Evolutionary conservation across 495 filamentous ascomycete genomes (phyloP).

Genomic region (Aspergillus steynii): DNA sequence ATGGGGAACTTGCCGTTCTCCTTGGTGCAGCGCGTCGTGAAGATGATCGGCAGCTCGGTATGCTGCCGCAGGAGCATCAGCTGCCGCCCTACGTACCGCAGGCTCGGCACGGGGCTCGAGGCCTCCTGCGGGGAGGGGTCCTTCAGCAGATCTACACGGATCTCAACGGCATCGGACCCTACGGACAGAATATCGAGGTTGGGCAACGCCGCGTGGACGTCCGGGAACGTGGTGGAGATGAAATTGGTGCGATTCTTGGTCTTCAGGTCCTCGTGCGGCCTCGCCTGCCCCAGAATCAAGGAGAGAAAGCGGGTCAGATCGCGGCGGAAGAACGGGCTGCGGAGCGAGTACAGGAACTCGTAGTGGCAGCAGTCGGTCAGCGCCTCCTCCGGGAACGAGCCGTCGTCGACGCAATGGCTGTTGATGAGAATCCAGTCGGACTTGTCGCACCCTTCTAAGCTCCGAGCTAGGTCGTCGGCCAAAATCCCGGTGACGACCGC

Average conservation of each 20-base stretch:
- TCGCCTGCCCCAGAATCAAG: slow-evolving; percentile 72
- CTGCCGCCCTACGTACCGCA: slow-evolving; percentile 82
- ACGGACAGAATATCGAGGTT: slow-evolving; percentile 85
- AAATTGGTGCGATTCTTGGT: slow-evolving; percentile 76
- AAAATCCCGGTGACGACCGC: slow-evolving; percentile 60
- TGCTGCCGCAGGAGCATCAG: slow-evolving; percentile 79
- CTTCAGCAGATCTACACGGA: slow-evolving; percentile 77
- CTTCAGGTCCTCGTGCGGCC: slow-evolving; percentile 71
- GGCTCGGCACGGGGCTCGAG: slow-evolving; percentile 63
- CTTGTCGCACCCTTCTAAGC: slow-evolving; percentile 49
- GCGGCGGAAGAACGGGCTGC: slow-evolving; percentile 66
- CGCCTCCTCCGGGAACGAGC: slow-evolving; percentile 62
- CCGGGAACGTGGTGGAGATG: slow-evolving; percentile 83
- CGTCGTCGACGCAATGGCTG: slow-evolving; percentile 69
- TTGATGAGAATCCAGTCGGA: slow-evolving; percentile 63
- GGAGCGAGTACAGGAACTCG: slow-evolving; percentile 76
- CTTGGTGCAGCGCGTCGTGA: slow-evolving; percentile 74
- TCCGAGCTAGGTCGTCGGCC: slow-evolving; percentile 50
- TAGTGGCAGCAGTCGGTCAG: slow-evolving; percentile 70
- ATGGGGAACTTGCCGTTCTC: slow-evolving; percentile 84
- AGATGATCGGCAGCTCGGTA: slow-evolving; percentile 83
- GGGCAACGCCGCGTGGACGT: slow-evolving; percentile 78
- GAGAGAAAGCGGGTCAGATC: slow-evolving; percentile 76
- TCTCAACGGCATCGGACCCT: slow-evolving; percentile 79
- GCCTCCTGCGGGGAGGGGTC: slow-evolving; percentile 63